Base-by-base conservation (phyloP, 2,329 filamentous ascomycete genomes). In the Phialophora expanda region DNA sequence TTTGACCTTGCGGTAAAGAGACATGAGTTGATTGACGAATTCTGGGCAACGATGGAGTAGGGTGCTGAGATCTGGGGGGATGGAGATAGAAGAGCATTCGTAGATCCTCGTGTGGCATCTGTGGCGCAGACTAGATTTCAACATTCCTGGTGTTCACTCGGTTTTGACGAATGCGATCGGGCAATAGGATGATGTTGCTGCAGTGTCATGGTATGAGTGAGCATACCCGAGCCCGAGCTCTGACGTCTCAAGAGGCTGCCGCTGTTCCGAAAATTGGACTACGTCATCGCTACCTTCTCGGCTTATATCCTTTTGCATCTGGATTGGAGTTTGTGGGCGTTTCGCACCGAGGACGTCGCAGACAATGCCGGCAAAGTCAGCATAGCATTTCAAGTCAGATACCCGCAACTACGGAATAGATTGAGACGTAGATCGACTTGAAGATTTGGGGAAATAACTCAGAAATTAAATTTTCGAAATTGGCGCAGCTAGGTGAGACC, bases 21-120 rank as follows among this genome's bases (percentile, higher is more conserved):
- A n/a, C 83, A 85, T 72, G 74, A 78, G 71, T 78, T 84, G 74
- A 66, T 86, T 30, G 79, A 83, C 59, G 73, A 71, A 67, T 72
- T 72, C 55, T 72, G 69, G 69, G 69, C 61, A 14, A 68, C 60
- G 26, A 44, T 68, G 56, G 56, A 62, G 38, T 24, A 56, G 20
- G 20, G 58, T 51, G 28, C 28, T 50, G 0, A 11, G 4, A 2
- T 20, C 48, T 11, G 46, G 46, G 20, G 22, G 24, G 48, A 26
- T 51, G 48, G 20, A 14, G 20, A 44, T 44, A 7, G 38, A 4
- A 44, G 4, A 44, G 38, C 38, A 44, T 7, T 44, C 17, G 17
- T 44, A 24, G 20, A 51, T 51, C 48, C 20, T 24, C 20, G 48
- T 51, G 48, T 51, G 48, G 48, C 48, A 51, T 26, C 48, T 26